These are phyloP conservation scores for Diaporthe aspalathi DNA, from an alignment of 2,329 filamentous ascomycete species.

Conservation along the genomic window DNA sequence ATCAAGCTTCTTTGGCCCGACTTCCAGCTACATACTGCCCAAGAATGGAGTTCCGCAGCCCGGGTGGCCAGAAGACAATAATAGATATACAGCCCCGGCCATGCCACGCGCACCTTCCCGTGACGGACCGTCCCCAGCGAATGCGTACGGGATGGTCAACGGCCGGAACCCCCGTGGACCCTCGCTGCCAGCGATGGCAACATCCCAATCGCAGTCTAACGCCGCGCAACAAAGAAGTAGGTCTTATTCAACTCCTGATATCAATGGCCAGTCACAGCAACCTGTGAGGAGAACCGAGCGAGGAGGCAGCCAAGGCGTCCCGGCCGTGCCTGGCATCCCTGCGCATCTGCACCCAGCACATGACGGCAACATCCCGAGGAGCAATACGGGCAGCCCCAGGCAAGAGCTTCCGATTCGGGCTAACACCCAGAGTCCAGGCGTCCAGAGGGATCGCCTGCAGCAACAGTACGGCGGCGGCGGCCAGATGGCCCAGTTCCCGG, in stretches of 20 bases:
- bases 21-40: slow-evolving; percentile 74
- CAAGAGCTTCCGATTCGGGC: slow-evolving; percentile 74
- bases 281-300: slow-evolving; percentile 62
- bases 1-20: slow-evolving; percentile 74
- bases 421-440: slow-evolving; percentile 77
- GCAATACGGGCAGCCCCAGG: slow-evolving; percentile 83
- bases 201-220: slow-evolving; percentile 51
- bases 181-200: slow-evolving; percentile 78
- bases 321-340: slow-evolving; percentile 81
- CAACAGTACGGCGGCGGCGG: slow-evolving; percentile 60
- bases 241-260: slow-evolving; percentile 95
- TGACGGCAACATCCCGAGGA: slow-evolving; percentile 77
- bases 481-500: slow-evolving; percentile 67
- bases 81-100: slow-evolving; percentile 89
- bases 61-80: slow-evolving; percentile 77
- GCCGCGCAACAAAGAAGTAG: slow-evolving; percentile 77
- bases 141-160: slow-evolving; percentile 70
- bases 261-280: slow-evolving; percentile 74
- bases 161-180: slow-evolving; percentile 79
- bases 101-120: slow-evolving; percentile 84
- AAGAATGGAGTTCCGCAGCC: slow-evolving; percentile 77
- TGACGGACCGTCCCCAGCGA: slow-evolving; percentile 74
- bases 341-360: slow-evolving; percentile 72
- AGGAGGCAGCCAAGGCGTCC: slow-evolving; percentile 68
- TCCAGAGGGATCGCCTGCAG: slow-evolving; percentile 70